Percentiles rank a stretch among this genome's conserved stretches.
Evolutionary conservation across 345 rosid genomes (phyloP).

Genomic region (Camelina sativa): DNA sequence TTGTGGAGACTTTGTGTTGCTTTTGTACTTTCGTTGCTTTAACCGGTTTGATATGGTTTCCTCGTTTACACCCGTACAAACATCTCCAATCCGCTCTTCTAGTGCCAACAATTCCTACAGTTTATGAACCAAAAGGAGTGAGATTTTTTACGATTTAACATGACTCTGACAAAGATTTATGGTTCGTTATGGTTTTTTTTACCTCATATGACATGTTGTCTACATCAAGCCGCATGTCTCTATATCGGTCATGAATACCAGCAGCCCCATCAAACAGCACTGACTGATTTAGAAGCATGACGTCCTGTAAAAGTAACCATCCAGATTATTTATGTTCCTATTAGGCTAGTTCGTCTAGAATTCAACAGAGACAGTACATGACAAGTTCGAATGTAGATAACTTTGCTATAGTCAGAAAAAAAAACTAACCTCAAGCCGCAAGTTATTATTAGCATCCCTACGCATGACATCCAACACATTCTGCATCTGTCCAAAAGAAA

Average conservation of each 20-base stretch:
- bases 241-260: slow-evolving; percentile 76
- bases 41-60: slow-evolving; percentile 60
- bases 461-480: slow-evolving; percentile 88
- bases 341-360: slow-evolving; percentile 11
- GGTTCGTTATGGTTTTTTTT: neutral
- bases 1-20: slow-evolving; percentile 37
- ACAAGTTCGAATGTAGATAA: neutral
- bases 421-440: slow-evolving; percentile 73
- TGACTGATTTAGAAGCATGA: slow-evolving; percentile 82
- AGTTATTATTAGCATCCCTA: slow-evolving; percentile 57
- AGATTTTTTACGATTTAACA: neutral
- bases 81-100: slow-evolving; percentile 94
- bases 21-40: slow-evolving; percentile 51
- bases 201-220: slow-evolving; percentile 99
- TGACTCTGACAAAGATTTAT: neutral
- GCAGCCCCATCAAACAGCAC: slow-evolving; percentile 64
- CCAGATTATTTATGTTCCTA: neutral
- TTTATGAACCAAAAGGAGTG: slow-evolving; percentile 14
- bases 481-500: slow-evolving; percentile 60
- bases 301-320: slow-evolving; percentile 57
- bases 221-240: slow-evolving; percentile 98
- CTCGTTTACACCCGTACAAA: slow-evolving; percentile 83
- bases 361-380: slow-evolving; percentile 10
- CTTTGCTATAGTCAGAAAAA: slow-evolving; percentile 6
- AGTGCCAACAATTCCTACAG: slow-evolving; percentile 81